Evolutionary conservation across 495 filamentous ascomycete genomes (phyloP).

Genomic region (Aspergillus steynii): DNA sequence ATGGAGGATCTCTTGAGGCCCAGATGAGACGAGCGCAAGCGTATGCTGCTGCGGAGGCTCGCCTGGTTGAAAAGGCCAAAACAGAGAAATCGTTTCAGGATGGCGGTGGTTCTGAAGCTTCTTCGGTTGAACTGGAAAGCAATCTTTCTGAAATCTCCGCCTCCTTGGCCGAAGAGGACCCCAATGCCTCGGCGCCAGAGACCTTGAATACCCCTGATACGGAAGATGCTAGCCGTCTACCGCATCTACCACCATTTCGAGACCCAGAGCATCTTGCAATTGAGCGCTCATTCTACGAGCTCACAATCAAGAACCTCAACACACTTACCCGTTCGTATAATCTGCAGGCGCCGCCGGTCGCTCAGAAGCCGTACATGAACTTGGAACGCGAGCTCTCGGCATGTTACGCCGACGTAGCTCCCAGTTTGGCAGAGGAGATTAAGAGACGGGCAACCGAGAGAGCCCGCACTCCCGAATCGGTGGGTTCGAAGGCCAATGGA

Average conservation of each 20-base stretch:
- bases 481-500: slow-evolving; percentile 37
- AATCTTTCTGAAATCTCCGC: neutral
- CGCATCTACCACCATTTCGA: slow-evolving; percentile 42
- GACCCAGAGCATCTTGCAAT: slow-evolving; percentile 57
- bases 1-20: slow-evolving; percentile 73
- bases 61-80: slow-evolving; percentile 44
- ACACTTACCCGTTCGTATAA: slow-evolving; percentile 84
- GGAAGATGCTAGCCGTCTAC: slow-evolving; percentile 25
- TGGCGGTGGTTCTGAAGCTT: slow-evolving; percentile 1
- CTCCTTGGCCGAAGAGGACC: neutral
- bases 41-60: slow-evolving; percentile 72
- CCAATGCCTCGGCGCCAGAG: slow-evolving; percentile 8
- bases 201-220: slow-evolving; percentile 6
- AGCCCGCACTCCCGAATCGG: slow-evolving; percentile 35
- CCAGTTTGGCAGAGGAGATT: slow-evolving; percentile 69
- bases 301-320: slow-evolving; percentile 81
- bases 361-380: slow-evolving; percentile 89
- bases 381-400: slow-evolving; percentile 78
- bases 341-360: slow-evolving; percentile 85
- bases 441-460: slow-evolving; percentile 62
- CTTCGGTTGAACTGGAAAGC: slow-evolving; percentile 1
- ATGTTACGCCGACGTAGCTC: slow-evolving; percentile 86
- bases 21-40: slow-evolving; percentile 72
- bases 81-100: slow-evolving; percentile 46
- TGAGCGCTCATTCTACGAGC: slow-evolving; percentile 74